Evolutionary conservation across 2,329 filamentous ascomycete genomes (phyloP), one percentile per base, ranked within the genome.

Genomic region (Neurospora sp.): DNA sequence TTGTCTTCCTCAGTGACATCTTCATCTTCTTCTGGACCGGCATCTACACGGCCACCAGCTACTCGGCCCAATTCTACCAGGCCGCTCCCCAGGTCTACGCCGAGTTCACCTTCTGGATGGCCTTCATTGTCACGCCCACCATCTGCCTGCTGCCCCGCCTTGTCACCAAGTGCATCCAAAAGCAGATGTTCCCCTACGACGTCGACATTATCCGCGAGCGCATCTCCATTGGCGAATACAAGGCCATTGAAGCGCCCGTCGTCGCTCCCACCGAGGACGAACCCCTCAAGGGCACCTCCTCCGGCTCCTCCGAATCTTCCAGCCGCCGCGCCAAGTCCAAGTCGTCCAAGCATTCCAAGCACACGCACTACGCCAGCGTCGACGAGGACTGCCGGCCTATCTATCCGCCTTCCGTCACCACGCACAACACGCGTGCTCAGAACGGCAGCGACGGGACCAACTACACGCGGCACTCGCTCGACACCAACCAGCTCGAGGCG

Each of bases 21-120:
- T 87, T 97, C 76, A 88, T 98, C 77, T 99, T 93, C 84, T 91
- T 97, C 82, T 98, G 96, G 93, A 97, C 96, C 6, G 96, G 93
- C 38, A 86, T 97, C 43, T 99, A 96, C 81, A 86, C 86, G 0
- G 80, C 84, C 3, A 82, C 82, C 46, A 83, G 81, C 6, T 83
- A 80, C 68, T 81, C 86, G 0, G 80, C 76, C 4, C 81, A 79
- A 39, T 89, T 98, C 80, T 97, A 95, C 82, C 85, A 91, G 73
- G 87, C 92, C 2, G 95, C 89, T 4, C 81, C 86, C 1, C 88
- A 98, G 80, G 88, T 96, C 10, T 98, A 97, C 74, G 88, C 88
- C 37, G 85, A 92, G 71, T 84, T 95, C 62, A 89, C 89, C 1
- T 99, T 97, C 83, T 99, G 96, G 96, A 89, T 92, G 19, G 85